Evolutionary conservation across 805 yeast species (phyloP), one percentile per base, ranked within the genome.

Genomic region (Wickerhamiella cacticola): DNA sequence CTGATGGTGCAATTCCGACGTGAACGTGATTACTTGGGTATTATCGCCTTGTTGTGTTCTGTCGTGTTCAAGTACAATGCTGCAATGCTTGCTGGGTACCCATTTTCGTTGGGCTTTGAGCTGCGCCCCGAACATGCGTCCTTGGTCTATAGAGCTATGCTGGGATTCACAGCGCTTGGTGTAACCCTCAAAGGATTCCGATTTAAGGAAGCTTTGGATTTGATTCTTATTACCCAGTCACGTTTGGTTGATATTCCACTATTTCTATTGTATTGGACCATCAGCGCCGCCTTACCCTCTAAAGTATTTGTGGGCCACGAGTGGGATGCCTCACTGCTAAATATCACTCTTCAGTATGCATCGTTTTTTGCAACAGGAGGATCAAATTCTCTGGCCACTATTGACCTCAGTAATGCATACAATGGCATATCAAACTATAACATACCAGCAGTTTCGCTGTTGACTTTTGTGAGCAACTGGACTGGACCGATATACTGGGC

Each of bases 351-450:
- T 43, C 94, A 86, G 59, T 79, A 85, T 55, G 67, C 86, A 36
- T 67, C 87, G 0, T 92, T 89, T 60, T 92, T 84, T 66, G 83
- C 84, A 18, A 71, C 82, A 61, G 97, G 97, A 0, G 85, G 84
- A 45, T 87, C 97, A 0, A 92, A 92, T 59, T 85, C 95, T 34
- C 71, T 92, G 55, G 89, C 96, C 0, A 81, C 96, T 0, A 79
- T 92, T 19, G 96, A 89, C 57, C 70, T 92, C 21, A 77, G 95
- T 0, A 88, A 89, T 60, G 88, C 96, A 0, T 92, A 92, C 63
- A 89, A 89, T 60, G 98, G 98, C 0, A 69, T 88, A 6, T 64
- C 76, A 0, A 72, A 75, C 40, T 92, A 86, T 59, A 75, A 80
- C 53, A 73, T 88, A 19, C 55, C 74, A 6, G 60, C 75, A 2